Percentiles rank a stretch among this genome's conserved stretches.
Conservation (phyloP, 202 grass and related monocot genomes). For the Hordeum pubiflorum region DNA sequence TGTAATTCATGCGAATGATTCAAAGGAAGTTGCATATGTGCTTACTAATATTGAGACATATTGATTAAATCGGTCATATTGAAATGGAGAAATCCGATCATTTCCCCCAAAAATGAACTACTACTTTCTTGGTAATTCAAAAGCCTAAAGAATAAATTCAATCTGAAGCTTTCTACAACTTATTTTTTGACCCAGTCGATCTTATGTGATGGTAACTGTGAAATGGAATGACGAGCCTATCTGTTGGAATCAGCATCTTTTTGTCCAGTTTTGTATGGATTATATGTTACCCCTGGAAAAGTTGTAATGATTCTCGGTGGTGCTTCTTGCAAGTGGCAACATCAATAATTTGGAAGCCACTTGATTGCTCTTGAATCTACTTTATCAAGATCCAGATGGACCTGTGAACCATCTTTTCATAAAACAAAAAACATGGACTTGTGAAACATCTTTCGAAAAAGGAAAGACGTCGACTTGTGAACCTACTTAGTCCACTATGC, state of each 20-base stretch:
- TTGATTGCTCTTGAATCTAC: not conserved
- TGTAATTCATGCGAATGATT: not conserved
- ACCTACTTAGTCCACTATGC: not conserved
- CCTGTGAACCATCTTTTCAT: not conserved
- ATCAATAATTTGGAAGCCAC: not conserved
- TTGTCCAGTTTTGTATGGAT: slow-evolving; percentile 2
- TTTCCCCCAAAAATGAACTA: not conserved
- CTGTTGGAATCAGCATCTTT: not conserved
- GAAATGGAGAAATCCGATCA: not conserved
- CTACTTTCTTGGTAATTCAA: not conserved
- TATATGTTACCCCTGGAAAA: not conserved
- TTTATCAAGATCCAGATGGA: not conserved
- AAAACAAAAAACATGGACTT: not conserved
- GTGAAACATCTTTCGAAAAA: not conserved
- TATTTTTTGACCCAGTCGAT: not conserved
- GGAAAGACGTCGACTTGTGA: not conserved
- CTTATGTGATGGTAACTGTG: not conserved
- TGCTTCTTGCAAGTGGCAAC: slow-evolving; percentile 1
- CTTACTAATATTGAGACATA: not conserved
- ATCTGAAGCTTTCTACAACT: not conserved
- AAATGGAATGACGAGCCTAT: not conserved
- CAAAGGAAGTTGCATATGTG: not conserved
- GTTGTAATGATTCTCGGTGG: not conserved
- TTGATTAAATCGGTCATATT: not conserved
- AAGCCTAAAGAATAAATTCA: not conserved